Conservation (phyloP, 2,329 filamentous ascomycete genomes). For the Fusarium succisae region DNA sequence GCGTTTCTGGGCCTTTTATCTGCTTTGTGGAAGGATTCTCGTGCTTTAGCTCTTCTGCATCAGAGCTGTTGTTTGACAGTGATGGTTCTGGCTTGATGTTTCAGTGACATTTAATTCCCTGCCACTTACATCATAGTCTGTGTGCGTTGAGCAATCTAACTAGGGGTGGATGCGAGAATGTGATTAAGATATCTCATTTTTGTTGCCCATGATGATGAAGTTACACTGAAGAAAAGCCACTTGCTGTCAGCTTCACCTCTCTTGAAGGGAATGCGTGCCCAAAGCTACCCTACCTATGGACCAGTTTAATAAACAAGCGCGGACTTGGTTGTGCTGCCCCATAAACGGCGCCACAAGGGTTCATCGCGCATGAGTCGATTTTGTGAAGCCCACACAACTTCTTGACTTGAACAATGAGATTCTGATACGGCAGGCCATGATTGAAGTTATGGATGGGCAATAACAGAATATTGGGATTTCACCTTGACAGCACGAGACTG, state of each 20-base stretch:
- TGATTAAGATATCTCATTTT: not conserved
- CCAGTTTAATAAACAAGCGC: constrained; percentile 4
- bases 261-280: not conserved
- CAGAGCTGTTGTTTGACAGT: not conserved
- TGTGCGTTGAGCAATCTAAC: not conserved
- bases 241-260: not conserved
- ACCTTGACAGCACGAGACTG: not conserved
- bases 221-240: not conserved
- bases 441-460: not conserved
- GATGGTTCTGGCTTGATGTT: constrained; percentile 2
- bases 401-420: not conserved
- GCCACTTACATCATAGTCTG: constrained; percentile 27
- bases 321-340: constrained; percentile 12
- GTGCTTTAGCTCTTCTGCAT: not conserved
- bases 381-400: constrained; percentile 24
- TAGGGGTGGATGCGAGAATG: not conserved
- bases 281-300: not conserved
- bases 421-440: not conserved
- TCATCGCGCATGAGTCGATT: constrained; percentile 33
- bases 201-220: not conserved
- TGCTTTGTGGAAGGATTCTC: not conserved
- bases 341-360: constrained; percentile 36
- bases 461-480: not conserved
- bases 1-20: not conserved
- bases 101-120: constrained; percentile 18